These are phyloP conservation scores for Articulospora tetracladia DNA, from an alignment of 495 filamentous ascomycete species.

Conservation along the genomic window DNA sequence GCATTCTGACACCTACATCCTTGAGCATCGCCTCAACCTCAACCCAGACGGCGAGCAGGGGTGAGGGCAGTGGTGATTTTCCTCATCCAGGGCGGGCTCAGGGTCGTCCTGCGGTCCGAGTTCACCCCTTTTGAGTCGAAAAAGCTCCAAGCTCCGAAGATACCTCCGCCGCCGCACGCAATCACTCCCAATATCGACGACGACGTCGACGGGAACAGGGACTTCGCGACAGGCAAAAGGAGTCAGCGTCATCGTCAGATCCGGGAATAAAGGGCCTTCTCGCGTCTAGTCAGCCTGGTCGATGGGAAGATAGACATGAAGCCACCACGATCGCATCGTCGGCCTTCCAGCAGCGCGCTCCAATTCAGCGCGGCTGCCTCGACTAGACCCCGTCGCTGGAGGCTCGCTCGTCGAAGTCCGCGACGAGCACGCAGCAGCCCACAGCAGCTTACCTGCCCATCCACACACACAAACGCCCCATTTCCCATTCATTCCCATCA, in stretches of 20 bases:
- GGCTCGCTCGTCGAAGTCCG: background rate
- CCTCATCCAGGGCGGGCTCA: too few species aligned
- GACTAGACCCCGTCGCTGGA: background rate
- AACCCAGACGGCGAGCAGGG: too few species aligned
- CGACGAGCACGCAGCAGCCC: background rate
- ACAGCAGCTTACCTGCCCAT: too few species aligned
- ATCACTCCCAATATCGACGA: too few species aligned
- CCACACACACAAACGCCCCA: too few species aligned
- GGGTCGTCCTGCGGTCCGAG: constrained; percentile 13
- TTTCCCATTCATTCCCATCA: background rate
- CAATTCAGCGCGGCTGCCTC: background rate
- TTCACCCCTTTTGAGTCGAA: constrained; percentile 11
- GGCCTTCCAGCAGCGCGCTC: background rate
- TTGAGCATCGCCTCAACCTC: background rate
- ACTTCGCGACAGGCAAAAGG: too few species aligned
- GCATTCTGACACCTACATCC: constrained; percentile 16
- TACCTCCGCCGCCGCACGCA: background rate
- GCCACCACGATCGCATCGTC: background rate
- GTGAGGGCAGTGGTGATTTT: too few species aligned
- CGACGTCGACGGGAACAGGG: too few species aligned
- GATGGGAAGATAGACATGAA: too few species aligned
- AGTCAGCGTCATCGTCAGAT: too few species aligned
- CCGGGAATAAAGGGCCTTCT: too few species aligned
- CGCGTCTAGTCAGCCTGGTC: too few species aligned
- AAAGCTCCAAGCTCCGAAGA: background rate